These are phyloP conservation scores for Diutina neorugosa DNA, from an alignment of 1,139 yeast species.

Conservation along the genomic window DNA sequence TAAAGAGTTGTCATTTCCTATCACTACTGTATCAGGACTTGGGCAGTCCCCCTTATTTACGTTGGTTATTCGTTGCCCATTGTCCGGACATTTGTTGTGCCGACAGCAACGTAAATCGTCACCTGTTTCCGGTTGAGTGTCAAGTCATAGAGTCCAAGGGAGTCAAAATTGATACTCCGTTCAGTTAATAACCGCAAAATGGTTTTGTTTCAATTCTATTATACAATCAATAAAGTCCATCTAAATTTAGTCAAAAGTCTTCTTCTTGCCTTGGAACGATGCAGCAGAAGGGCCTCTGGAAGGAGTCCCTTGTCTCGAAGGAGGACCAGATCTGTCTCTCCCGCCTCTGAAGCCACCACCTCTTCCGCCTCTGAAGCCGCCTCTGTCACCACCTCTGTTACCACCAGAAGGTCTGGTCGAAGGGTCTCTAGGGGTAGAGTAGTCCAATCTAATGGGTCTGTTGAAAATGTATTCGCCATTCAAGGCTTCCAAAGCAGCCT, in stretches of 20 bases:
- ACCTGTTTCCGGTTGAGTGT: not conserved
- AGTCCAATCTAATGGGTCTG: conserved; percentile 91
- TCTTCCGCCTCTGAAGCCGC: conserved; percentile 16
- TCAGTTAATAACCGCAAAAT: too few relatives aligned
- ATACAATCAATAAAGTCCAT: conserved; percentile 6
- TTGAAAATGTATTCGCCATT: conserved; percentile 86
- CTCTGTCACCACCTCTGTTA: conserved; percentile 28
- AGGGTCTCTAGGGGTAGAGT: conserved; percentile 76
- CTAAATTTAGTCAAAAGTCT: conserved; percentile 59
- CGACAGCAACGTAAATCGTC: not conserved
- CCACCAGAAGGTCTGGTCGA: conserved; percentile 13
- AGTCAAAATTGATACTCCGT: not conserved
- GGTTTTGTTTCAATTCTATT: conserved; percentile 5
- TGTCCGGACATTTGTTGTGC: not conserved
- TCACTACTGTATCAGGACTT: not conserved
- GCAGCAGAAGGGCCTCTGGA: conserved; percentile 25
- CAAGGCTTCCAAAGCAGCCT: conserved; percentile 75
- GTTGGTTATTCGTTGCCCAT: not conserved
- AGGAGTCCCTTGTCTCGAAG: conserved; percentile 22
- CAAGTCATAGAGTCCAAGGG: not conserved
- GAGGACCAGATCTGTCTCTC: conserved; percentile 30
- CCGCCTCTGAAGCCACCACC: conserved; percentile 21
- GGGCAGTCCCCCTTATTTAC: not conserved
- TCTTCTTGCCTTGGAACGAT: conserved; percentile 64
- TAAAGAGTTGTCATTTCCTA: not conserved